These are phyloP conservation scores for Paxillus rubicundulus DNA, from an alignment of 768 basidiomycete species.

Conservation along the genomic window DNA sequence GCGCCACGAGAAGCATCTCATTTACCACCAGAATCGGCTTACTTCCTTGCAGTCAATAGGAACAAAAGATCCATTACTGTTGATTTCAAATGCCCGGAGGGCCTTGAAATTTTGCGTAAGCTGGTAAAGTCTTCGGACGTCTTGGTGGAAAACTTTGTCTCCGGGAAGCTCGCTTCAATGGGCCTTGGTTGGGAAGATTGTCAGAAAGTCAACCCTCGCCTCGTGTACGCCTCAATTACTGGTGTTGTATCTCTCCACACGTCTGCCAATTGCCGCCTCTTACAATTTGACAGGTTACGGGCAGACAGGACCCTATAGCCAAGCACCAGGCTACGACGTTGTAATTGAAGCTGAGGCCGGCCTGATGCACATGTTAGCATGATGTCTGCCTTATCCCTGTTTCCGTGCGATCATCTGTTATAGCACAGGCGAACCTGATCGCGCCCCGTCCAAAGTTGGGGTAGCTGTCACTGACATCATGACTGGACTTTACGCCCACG, in stretches of 20 bases:
- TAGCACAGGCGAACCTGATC: conserved; percentile 86
- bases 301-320: conserved; percentile 86
- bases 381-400: conserved; percentile 9
- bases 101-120: conserved; percentile 69
- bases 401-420: conserved; percentile 9
- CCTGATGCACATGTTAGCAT: conserved; percentile 84
- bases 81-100: conserved; percentile 79
- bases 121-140: conserved; percentile 77
- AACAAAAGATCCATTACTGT: conserved; percentile 89
- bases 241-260: conserved; percentile 42
- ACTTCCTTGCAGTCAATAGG: conserved; percentile 86
- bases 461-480: conserved; percentile 91
- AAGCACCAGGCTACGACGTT: conserved; percentile 87
- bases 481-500: conserved; percentile 86
- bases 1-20: conserved; percentile 55
- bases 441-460: conserved; percentile 90
- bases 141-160: conserved; percentile 84
- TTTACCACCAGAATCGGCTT: conserved; percentile 87
- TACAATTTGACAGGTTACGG: conserved; percentile 55
- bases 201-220: conserved; percentile 65
- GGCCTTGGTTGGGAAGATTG: conserved; percentile 88
- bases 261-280: background rate
- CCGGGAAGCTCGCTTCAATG: conserved; percentile 70
- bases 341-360: conserved; percentile 88
- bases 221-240: conserved; percentile 89